Conservation (phyloP, 2,329 filamentous ascomycete species). For the Ophiostoma sp. region DNA sequence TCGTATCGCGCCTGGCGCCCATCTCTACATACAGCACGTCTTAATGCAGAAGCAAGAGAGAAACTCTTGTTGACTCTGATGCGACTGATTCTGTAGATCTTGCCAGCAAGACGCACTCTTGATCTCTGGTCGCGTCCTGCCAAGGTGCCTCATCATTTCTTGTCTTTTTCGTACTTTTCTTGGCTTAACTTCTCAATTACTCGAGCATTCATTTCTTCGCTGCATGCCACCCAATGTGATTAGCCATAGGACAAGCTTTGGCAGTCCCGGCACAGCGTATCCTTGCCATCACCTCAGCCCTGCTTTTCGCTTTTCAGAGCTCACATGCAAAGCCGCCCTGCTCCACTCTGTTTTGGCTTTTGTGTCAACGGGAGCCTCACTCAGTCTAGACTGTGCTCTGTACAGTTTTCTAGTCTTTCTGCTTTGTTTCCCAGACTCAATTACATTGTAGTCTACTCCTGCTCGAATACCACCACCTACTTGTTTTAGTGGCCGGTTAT, state of each 20-base stretch:
- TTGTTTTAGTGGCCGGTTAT: background rate
- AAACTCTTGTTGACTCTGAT: background rate
- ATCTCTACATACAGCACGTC: background rate
- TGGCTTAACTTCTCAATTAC: background rate
- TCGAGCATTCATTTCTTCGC: background rate
- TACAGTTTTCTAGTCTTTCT: background rate
- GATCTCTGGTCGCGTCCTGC: background rate
- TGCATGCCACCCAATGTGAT: background rate
- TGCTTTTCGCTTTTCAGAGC: background rate
- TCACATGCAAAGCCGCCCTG: background rate
- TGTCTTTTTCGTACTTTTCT: background rate
- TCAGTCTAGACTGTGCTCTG: background rate
- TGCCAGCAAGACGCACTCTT: background rate
- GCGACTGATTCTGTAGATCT: background rate
- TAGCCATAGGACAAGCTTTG: background rate
- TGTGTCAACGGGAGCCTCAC: background rate
- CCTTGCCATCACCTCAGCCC: background rate
- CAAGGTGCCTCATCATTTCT: background rate
- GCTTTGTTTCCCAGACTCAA: background rate
- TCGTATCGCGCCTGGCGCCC: background rate
- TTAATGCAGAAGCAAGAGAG: constrained; percentile 1
- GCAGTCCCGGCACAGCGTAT: background rate
- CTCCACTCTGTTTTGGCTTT: constrained; percentile 6
- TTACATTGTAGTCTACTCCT: background rate
- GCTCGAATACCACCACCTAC: background rate